Evolutionary conservation across 768 basidiomycete genomes (phyloP).

Genomic region (Mrakia blollopis): DNA sequence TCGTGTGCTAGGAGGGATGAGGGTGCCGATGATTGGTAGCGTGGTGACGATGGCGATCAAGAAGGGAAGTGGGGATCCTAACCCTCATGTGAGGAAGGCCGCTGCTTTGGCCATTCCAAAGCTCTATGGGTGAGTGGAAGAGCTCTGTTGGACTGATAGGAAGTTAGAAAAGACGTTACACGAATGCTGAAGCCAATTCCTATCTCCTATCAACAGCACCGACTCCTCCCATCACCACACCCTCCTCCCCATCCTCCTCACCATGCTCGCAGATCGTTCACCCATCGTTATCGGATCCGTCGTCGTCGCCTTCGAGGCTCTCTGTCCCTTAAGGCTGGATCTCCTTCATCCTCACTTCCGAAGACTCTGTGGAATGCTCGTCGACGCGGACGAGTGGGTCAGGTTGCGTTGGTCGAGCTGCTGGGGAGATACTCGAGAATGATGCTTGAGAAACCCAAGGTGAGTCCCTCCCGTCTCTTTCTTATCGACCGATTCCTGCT

Average conservation of each 20-base stretch:
- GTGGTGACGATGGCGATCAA: constrained; percentile 73
- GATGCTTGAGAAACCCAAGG: constrained; percentile 57
- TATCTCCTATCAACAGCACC: too few relatives aligned
- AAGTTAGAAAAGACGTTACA: neutral
- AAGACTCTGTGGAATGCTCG: constrained; percentile 70
- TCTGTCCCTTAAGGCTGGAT: constrained; percentile 83
- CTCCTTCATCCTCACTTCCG: constrained; percentile 84
- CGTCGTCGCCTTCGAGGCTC: constrained; percentile 72
- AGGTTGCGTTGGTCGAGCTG: constrained; percentile 70
- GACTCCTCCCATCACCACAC: constrained; percentile 65
- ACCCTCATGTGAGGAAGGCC: constrained; percentile 90
- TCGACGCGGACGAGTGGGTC: constrained; percentile 96
- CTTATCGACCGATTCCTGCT: too few relatives aligned
- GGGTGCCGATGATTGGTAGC: constrained; percentile 78
- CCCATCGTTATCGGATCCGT: constrained; percentile 84
- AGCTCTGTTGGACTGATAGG: too few relatives aligned
- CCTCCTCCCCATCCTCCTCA: constrained; percentile 49
- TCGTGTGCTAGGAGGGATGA: constrained; percentile 84
- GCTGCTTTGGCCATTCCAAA: constrained; percentile 86
- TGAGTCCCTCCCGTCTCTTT: neutral
- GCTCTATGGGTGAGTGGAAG: constrained; percentile 60
- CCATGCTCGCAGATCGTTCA: constrained; percentile 60
- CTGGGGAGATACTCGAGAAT: constrained; percentile 74
- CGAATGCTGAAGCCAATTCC: neutral
- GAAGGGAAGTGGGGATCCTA: constrained; percentile 84